A percentile compares a stretch with the other conserved stretches of the same genome.
phyloP scores from a whole-genome alignment of 108 stramenopile genomes.

The Mayamaea pseudoterrestris region DNA sequence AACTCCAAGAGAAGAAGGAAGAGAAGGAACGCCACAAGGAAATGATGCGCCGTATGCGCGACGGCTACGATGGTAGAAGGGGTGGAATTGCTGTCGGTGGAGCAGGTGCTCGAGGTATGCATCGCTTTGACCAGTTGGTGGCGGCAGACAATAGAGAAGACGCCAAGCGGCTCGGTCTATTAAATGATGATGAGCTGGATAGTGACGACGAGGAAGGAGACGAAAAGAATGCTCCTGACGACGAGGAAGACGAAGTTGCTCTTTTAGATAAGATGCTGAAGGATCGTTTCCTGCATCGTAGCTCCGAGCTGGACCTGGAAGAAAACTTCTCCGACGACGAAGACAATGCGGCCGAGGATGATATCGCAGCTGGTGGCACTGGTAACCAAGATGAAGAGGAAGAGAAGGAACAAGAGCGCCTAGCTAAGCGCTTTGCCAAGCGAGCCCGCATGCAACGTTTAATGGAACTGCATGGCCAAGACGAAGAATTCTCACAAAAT shows the following conservation, averaged over 20 bases:
- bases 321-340: conserved; percentile 69
- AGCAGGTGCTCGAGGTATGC: conserved; percentile 61
- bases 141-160: conserved; percentile 80
- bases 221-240: conserved; percentile 39
- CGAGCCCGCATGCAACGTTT: conserved; percentile 72
- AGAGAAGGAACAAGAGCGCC: conserved; percentile 60
- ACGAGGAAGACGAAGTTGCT: conserved; percentile 66
- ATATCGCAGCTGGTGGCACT: conserved; percentile 17
- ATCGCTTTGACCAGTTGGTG: conserved; percentile 73
- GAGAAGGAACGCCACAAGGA: conserved; percentile 85
- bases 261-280: conserved; percentile 76
- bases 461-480: conserved; percentile 76
- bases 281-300: conserved; percentile 62
- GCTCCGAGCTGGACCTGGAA: conserved; percentile 42
- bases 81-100: conserved; percentile 70
- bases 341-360: conserved; percentile 45
- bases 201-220: conserved; percentile 59
- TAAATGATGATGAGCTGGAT: conserved; percentile 80
- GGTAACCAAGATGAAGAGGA: conserved; percentile 45
- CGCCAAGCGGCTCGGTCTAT: conserved; percentile 69
- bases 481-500: conserved; percentile 80
- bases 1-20: conserved; percentile 39
- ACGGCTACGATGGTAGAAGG: conserved; percentile 80
- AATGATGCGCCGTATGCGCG: conserved; percentile 76
- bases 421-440: conserved; percentile 76